Percentiles rank a stretch among this genome's conserved stretches.
Evolutionary conservation across 805 yeast species (phyloP).

Genomic region (Cyberlindnera veronae): DNA sequence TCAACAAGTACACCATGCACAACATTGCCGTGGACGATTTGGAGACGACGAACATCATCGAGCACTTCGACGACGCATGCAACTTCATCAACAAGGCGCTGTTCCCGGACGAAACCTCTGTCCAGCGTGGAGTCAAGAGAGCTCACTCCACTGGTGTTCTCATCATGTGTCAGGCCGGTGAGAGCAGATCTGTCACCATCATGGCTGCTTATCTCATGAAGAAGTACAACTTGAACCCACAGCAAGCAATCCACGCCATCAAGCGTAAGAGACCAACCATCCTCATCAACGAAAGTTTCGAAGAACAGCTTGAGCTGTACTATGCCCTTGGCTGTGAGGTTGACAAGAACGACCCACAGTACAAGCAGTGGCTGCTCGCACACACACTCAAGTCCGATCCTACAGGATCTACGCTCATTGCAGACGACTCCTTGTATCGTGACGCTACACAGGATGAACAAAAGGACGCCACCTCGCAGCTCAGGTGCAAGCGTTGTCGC

Average conservation of each 20-base stretch:
- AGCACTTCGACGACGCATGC: constrained; percentile 57
- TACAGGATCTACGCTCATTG: constrained; percentile 32
- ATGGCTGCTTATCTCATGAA: constrained; percentile 88
- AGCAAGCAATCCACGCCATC: constrained; percentile 75
- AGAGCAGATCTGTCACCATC: constrained; percentile 84
- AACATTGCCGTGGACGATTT: constrained; percentile 75
- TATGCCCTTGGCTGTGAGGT: constrained; percentile 40
- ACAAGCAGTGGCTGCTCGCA: constrained; percentile 42
- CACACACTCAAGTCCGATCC: constrained; percentile 40
- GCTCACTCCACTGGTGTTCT: constrained; percentile 44
- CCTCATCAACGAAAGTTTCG: constrained; percentile 72
- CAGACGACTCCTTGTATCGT: constrained; percentile 31
- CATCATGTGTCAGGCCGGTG: constrained; percentile 88
- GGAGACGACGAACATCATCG: constrained; percentile 60
- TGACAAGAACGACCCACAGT: constrained; percentile 30
- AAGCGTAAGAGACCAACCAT: constrained; percentile 55
- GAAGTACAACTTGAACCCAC: constrained; percentile 53
- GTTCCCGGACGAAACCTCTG: constrained; percentile 38
- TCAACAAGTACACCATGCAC: constrained; percentile 47
- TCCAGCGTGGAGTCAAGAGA: constrained; percentile 25
- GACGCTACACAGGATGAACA: constrained; percentile 22
- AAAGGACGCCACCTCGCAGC: constrained; percentile 29
- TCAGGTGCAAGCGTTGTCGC: constrained; percentile 85
- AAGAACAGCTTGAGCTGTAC: constrained; percentile 66
- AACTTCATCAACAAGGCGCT: constrained; percentile 64